A percentile compares a stretch with the other conserved stretches of the same genome.
These are phyloP conservation scores for Geranium incanum DNA, from an alignment of 441 rosid species.

Conservation along the genomic window DNA sequence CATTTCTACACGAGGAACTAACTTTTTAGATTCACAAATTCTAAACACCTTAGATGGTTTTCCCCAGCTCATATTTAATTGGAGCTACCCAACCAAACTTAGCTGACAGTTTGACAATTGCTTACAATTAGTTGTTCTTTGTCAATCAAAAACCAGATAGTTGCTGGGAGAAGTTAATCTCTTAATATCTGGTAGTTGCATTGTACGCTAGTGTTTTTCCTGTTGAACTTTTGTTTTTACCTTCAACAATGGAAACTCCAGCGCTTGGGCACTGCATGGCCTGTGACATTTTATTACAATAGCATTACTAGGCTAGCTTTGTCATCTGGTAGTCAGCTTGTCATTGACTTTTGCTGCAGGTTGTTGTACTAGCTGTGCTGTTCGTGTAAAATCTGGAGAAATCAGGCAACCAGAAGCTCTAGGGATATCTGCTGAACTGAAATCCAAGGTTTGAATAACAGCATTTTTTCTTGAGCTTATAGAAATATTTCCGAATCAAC, in stretches of 20 bases:
- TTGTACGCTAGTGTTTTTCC: not conserved
- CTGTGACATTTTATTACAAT: not conserved
- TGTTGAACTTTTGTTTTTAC: not conserved
- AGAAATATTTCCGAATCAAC: not conserved
- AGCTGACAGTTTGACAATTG: too few relatives aligned
- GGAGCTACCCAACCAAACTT: too few relatives aligned
- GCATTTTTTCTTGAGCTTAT: not conserved
- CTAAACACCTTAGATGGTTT: too few relatives aligned
- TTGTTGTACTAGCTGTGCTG: conserved; percentile 95
- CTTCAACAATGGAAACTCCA: not conserved
- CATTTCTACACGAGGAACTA: too few relatives aligned
- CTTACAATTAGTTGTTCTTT: too few relatives aligned
- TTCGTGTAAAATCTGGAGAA: conserved; percentile 80
- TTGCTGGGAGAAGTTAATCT: too few relatives aligned
- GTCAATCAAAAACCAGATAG: too few relatives aligned
- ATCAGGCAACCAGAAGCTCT: conserved; percentile 84
- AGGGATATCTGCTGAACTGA: conserved; percentile 89
- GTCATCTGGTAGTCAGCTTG: not conserved
- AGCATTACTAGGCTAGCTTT: not conserved
- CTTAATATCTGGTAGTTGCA: not conserved
- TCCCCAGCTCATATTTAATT: too few relatives aligned
- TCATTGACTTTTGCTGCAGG: conserved; percentile 33
- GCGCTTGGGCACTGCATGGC: not conserved
- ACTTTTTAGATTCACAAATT: too few relatives aligned
- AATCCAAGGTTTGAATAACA: conserved; percentile 50